These are phyloP conservation scores for Leptodontidium sp. DNA, from an alignment of 2,329 filamentous ascomycete genomes.

Conservation along the genomic window DNA sequence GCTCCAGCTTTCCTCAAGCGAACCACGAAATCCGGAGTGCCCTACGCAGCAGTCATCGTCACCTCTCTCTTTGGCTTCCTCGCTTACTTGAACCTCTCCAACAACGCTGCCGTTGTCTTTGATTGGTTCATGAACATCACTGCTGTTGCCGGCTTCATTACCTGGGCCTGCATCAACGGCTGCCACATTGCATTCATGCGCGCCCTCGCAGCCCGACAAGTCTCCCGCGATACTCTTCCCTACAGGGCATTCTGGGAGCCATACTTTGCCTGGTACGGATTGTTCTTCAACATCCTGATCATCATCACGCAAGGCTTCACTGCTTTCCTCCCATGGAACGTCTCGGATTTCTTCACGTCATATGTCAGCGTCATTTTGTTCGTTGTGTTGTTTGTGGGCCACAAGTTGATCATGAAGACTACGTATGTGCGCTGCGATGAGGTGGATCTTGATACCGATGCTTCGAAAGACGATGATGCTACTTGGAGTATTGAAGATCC, in stretches of 20 bases:
- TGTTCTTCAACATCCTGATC: constrained; percentile 71
- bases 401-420: constrained; percentile 58
- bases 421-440: constrained; percentile 50
- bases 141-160: constrained; percentile 73
- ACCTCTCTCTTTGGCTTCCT: constrained; percentile 68
- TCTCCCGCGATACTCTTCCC: constrained; percentile 64
- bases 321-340: constrained; percentile 70
- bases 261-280: constrained; percentile 69
- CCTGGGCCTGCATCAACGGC: constrained; percentile 71
- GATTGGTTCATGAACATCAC: constrained; percentile 78
- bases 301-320: constrained; percentile 75
- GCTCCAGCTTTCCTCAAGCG: constrained; percentile 66
- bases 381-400: constrained; percentile 63
- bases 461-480: constrained; percentile 47
- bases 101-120: constrained; percentile 67
- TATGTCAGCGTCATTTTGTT: constrained; percentile 74
- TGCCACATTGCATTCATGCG: constrained; percentile 73
- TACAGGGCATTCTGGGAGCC: constrained; percentile 70
- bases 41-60: constrained; percentile 65
- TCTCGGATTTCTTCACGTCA: constrained; percentile 67
- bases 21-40: constrained; percentile 69
- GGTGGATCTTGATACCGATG: constrained; percentile 54
- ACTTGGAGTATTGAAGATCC: constrained; percentile 47
- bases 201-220: constrained; percentile 62
- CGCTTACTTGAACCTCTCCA: constrained; percentile 72